Base-by-base conservation (phyloP, 805 yeast genomes). In the Blastobotrys americana region DNA sequence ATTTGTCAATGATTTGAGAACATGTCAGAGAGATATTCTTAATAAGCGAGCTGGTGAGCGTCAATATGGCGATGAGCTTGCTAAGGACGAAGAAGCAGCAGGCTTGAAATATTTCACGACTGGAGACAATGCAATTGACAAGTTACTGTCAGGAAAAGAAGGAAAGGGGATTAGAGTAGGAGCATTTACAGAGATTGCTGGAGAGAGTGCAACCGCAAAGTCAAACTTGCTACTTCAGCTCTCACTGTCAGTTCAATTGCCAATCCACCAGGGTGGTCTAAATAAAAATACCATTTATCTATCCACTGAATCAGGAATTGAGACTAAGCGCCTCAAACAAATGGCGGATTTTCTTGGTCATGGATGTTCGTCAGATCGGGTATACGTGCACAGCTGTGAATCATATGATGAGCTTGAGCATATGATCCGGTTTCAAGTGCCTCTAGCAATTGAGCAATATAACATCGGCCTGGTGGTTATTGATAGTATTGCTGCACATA, bases 151-250 rank as follows among this genome's bases (percentile, higher is more conserved):
- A 34, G 82, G 80, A 3, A 89, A 0, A 66, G 82, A 3, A 71
- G 66, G 2, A 34, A 39, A 3, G 28, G 38, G 16, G 10, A 66
- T 82, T 3, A 71, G 66, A 1, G 59, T 73, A 2, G 76, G 80
- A 2, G 62, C 70, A 19, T 58, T 83, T 2, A 80, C 88, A 0
- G 97, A 89, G 64, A 59, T 90, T 3, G 80, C 78, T 53, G 97
- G 97, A 0, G 83, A 82, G 20, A 78, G 94, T 41, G 84, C 94
- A 0, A 73, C 84, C 1, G 97, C 96, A 0, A 90, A 90, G 56
- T 81, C 96, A 0, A 94, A 89, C 53, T 64, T 89, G 3, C 64
- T 84, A 20, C 71, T 81, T 66, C 90, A 82, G 51, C 55, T 88
- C 42, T 70, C 83, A 1, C 65, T 78, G 2, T 65, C 78, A 2